Evolutionary conservation across 2,329 filamentous ascomycete genomes (phyloP).

Genomic region (Huntiella moniliformis): DNA sequence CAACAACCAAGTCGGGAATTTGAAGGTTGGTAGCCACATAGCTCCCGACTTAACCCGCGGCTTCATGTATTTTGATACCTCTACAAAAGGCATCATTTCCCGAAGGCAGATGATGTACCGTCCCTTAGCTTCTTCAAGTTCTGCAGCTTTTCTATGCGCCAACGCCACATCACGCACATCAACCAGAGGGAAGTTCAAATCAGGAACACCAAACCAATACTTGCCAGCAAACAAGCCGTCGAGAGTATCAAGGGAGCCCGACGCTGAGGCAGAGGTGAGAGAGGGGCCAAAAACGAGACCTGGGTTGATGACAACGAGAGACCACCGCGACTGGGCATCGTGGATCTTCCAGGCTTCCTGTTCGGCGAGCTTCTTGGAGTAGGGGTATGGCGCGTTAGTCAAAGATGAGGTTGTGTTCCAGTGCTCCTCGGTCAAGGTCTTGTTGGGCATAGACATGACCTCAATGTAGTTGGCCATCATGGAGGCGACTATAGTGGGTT

Average conservation of each 20-base stretch:
- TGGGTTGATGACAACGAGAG: constrained; percentile 11
- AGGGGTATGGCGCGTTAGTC: constrained; percentile 1
- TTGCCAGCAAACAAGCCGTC: constrained; percentile 15
- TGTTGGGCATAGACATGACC: neutral
- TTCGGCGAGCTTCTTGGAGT: constrained; percentile 13
- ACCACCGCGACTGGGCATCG: constrained; percentile 11
- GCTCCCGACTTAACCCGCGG: constrained; percentile 8
- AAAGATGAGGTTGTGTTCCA: constrained; percentile 2
- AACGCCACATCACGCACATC: constrained; percentile 15
- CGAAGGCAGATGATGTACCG: constrained; percentile 9
- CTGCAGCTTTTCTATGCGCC: constrained; percentile 12
- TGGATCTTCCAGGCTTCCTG: constrained; percentile 13
- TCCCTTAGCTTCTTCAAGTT: constrained; percentile 8
- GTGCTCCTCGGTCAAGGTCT: neutral
- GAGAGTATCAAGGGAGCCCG: constrained; percentile 14
- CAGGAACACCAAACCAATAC: constrained; percentile 15
- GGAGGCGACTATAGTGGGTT: neutral
- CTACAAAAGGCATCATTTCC: constrained; percentile 7
- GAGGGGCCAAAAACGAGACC: constrained; percentile 12
- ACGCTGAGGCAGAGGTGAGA: constrained; percentile 13
- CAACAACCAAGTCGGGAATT: neutral
- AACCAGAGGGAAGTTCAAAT: constrained; percentile 14
- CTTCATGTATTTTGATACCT: constrained; percentile 10
- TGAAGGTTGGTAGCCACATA: constrained; percentile 12
- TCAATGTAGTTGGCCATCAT: constrained; percentile 5